These are phyloP conservation scores for Peronospora belbahrii DNA, from an alignment of 352 stramenopile genomes.

Conservation along the genomic window DNA sequence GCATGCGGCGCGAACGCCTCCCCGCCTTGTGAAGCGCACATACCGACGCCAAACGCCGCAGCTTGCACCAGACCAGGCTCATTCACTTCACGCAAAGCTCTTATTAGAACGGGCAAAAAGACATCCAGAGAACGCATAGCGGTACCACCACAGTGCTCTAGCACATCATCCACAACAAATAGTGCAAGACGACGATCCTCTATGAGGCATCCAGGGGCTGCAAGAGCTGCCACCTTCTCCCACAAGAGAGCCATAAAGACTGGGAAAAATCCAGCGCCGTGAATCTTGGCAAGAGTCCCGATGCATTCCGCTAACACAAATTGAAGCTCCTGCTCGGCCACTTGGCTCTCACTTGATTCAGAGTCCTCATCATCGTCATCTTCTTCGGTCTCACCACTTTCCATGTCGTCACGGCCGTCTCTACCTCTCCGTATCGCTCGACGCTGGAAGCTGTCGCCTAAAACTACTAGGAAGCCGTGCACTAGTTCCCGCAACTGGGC, in stretches of 20 bases:
- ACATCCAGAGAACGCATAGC: constrained; percentile 46
- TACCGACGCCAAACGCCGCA: constrained; percentile 62
- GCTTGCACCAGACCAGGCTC: constrained; percentile 62
- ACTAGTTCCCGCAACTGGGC: constrained; percentile 68
- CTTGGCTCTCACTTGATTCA: constrained; percentile 34
- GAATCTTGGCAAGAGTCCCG: constrained; percentile 61
- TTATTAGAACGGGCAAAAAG: constrained; percentile 62
- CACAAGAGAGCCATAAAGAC: constrained; percentile 69
- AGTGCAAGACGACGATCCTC: constrained; percentile 78
- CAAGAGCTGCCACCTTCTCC: constrained; percentile 71
- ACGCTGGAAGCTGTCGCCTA: constrained; percentile 77
- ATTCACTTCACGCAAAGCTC: constrained; percentile 47
- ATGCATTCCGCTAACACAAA: constrained; percentile 77
- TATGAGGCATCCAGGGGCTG: constrained; percentile 52
- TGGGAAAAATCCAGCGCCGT: constrained; percentile 57
- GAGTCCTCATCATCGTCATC: constrained; percentile 44
- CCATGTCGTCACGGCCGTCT: constrained; percentile 20
- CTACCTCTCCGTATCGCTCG: constrained; percentile 42
- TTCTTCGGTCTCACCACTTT: constrained; percentile 23
- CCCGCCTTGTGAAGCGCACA: constrained; percentile 51
- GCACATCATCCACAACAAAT: constrained; percentile 82
- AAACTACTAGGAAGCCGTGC: constrained; percentile 59
- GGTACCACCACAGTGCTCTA: constrained; percentile 59
- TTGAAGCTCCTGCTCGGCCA: constrained; percentile 61
- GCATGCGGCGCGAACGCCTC: constrained; percentile 48